Percentiles rank a stretch among this genome's conserved stretches.
Conservation (phyloP, 2,329 filamentous ascomycete species). For the Colletotrichum incanum region DNA sequence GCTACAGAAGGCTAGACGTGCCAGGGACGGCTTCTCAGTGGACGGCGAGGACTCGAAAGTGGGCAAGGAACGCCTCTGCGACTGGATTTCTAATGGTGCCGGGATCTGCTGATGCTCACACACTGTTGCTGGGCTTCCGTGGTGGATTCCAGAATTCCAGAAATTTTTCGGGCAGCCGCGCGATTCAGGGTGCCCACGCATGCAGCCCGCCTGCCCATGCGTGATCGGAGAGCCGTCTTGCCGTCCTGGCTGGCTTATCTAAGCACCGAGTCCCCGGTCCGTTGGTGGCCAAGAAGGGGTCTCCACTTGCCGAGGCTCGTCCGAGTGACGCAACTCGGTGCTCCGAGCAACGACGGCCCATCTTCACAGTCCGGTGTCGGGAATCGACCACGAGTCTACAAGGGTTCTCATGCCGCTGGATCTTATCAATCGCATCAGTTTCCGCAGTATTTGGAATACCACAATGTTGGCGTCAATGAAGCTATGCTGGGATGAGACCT, state of each 20-base stretch:
- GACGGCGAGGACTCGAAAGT: slow-evolving; percentile 24
- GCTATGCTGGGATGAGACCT: neutral
- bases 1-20: neutral
- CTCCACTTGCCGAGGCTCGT: slow-evolving; percentile 40
- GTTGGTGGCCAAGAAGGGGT: neutral
- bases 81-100: slow-evolving; percentile 38
- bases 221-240: slow-evolving; percentile 22
- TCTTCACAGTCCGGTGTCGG: slow-evolving; percentile 25
- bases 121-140: slow-evolving; percentile 10
- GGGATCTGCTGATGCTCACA: slow-evolving; percentile 24
- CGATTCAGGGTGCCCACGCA: slow-evolving; percentile 34
- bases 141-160: slow-evolving; percentile 40
- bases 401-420: slow-evolving; percentile 26
- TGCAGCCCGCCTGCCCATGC: slow-evolving; percentile 7
- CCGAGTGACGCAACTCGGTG: slow-evolving; percentile 36
- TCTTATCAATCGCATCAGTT: slow-evolving; percentile 9
- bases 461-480: slow-evolving; percentile 25
- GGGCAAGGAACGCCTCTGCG: slow-evolving; percentile 7
- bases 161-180: slow-evolving; percentile 30
- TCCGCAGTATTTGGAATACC: neutral
- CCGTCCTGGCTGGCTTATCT: slow-evolving; percentile 17
- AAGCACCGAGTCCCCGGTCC: slow-evolving; percentile 23
- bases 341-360: slow-evolving; percentile 14
- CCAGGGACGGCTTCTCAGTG: slow-evolving; percentile 31
- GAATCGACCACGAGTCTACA: slow-evolving; percentile 13